Percentiles rank a stretch among this genome's conserved stretches.
These are phyloP conservation scores for Tolypocladium sp. DNA, from an alignment of 2,329 filamentous ascomycete genomes.

Conservation along the genomic window DNA sequence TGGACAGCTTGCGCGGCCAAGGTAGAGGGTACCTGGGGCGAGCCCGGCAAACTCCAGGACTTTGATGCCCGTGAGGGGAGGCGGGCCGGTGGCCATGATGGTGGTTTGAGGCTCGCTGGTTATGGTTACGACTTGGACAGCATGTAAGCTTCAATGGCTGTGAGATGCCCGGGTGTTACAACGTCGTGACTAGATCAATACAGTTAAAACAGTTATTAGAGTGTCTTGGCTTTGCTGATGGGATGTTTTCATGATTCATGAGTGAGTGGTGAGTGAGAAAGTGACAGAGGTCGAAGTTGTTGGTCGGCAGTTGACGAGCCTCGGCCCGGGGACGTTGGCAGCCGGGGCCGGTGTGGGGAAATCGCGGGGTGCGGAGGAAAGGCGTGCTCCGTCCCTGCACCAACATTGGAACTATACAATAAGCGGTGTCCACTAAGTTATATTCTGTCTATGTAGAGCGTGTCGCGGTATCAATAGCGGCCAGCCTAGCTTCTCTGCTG, in stretches of 20 bases:
- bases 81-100: slow-evolving; percentile 7
- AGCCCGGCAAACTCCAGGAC: slow-evolving; percentile 53
- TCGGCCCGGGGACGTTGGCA: not conserved
- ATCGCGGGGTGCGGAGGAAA: not conserved
- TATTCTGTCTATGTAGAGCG: no score
- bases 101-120: not conserved
- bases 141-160: no score
- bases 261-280: no score
- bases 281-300: not conserved
- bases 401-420: no score
- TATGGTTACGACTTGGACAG: not conserved
- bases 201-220: no score
- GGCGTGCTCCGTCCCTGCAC: not conserved
- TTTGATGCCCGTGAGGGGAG: slow-evolving; percentile 39
- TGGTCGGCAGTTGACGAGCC: not conserved
- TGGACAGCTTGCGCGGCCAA: not conserved
- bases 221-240: no score
- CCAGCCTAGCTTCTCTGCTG: no score
- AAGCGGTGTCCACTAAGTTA: no score
- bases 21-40: slow-evolving; percentile 43
- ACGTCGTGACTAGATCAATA: no score
- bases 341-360: not conserved
- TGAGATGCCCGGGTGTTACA: no score
- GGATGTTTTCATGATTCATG: no score
- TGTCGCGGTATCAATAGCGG: no score